Evolutionary conservation across 2,329 filamentous ascomycete species (phyloP).

Genomic region (Penicillium psychrosexuale): DNA sequence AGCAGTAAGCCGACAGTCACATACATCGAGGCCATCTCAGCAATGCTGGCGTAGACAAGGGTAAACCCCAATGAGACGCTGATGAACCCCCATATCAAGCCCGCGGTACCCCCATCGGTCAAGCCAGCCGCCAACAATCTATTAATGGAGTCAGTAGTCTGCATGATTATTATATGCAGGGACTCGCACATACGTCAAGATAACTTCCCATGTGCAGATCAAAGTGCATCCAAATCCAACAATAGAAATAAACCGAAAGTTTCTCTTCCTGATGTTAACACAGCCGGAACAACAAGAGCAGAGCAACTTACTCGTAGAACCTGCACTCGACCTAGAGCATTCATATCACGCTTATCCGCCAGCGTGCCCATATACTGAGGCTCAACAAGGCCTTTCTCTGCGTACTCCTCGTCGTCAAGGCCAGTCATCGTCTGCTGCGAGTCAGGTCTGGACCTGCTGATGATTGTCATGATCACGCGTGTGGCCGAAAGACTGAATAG

Average conservation of each 20-base stretch:
- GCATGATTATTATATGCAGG: neutral
- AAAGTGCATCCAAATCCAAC: constrained; percentile 45
- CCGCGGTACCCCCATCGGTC: constrained; percentile 38
- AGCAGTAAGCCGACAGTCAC: neutral
- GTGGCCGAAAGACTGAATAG: neutral
- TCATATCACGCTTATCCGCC: constrained; percentile 40
- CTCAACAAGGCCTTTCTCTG: constrained; percentile 30
- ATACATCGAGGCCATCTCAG: constrained; percentile 46
- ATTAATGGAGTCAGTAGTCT: constrained; percentile 11
- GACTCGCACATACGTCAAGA: constrained; percentile 35
- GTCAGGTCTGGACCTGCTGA: constrained; percentile 10
- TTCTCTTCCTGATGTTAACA: constrained; percentile 31
- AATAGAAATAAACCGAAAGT: constrained; percentile 47
- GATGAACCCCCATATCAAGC: constrained; percentile 40
- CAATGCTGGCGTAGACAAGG: constrained; percentile 39
- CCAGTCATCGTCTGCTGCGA: constrained; percentile 14
- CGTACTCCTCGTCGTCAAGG: constrained; percentile 18
- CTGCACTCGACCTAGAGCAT: constrained; percentile 38
- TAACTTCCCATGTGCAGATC: constrained; percentile 45
- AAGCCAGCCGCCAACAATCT: constrained; percentile 32
- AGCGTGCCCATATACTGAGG: constrained; percentile 38
- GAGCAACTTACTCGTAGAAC: constrained; percentile 35
- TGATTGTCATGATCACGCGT: constrained; percentile 11
- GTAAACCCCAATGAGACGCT: constrained; percentile 31
- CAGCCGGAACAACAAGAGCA: neutral